Base-by-base conservation (phyloP, 148 eudicot genomes). In the Rhododendron kiyosumense region DNA sequence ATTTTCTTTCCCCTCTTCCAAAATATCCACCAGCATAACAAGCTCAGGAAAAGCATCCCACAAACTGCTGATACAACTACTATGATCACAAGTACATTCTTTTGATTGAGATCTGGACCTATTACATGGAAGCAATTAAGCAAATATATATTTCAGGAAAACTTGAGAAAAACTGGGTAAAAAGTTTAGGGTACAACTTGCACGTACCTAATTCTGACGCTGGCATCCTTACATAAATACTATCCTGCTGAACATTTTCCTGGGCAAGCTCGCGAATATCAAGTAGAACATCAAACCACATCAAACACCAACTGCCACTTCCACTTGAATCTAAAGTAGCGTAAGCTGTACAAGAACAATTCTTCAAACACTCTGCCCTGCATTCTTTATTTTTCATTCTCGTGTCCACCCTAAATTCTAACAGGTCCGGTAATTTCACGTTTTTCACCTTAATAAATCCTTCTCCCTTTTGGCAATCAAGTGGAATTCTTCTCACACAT, bases 291-390 rank as follows among this genome's bases (percentile, higher is more conserved):
- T 41, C 85, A 28, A 49, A 86, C 88, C 85, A 86, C 2, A 86
- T 11, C 71, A 86, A 18, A 67, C 88, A 86, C 9, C 79, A 83
- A 24, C 76, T 77, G 1, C 83, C 88, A 30, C 78, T 38, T 51
- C 63, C 79, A 28, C 41, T 61, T 52, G 78, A 32, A 24, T 77
- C 82, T 4, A 28, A 54, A 43, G 78, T 82, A 49, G 88, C 80
- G 20, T 82, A 86, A 59, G 88, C 82, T 13, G 65, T 86, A 59
- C 88, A 86, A 24, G 76, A 57, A 63, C 88, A 86, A 41, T 83
- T 83, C 34, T 84, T 65, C 51, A 61, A 59, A 38, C 85, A 86
- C 51, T 17, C 77, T 11, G n/a, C 79, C 49, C 32, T 26, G 79
- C 88, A 86, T 11, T 86, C 85, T 36, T 59, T 63, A 28, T 48